Base-by-base conservation (phyloP, 106 monocot genomes). In the Platanthera zijinensis region DNA sequence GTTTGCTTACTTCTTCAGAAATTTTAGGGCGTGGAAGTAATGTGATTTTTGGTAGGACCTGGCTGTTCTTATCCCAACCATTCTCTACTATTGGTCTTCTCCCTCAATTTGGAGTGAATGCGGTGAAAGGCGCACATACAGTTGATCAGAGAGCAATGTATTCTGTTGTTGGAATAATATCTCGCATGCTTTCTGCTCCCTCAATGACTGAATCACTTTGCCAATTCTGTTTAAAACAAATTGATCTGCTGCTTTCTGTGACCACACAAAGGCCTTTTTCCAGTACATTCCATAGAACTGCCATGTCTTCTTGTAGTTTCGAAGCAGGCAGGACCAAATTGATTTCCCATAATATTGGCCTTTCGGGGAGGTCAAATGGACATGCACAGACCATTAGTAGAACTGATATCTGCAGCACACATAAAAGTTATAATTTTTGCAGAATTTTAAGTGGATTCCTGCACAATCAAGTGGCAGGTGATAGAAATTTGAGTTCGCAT, bases 231-330 rank as follows among this genome's bases (percentile, higher is more conserved):
- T n/a, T 30, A 21, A 48, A 39, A 74, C 15, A 32, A 48, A 63
- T 48, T 21, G 54, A 49, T 25, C 30, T 22, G 1, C 48, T 64
- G 46, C 19, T 67, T 12, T 18, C 74, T 17, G 66, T 69, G 48
- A 39, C 74, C 19, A 32, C 48, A 5, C 13, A 12, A 32, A 69
- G 25, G 45, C 21, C 28, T 57, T 75, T 56, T 18, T 57, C 19
- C 22, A 71, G 39, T 75, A 30, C 76, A 53, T 71, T 73, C 69
- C 79, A 66, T 56, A 76, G 76, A 73, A 79, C 56, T 48, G 61
- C 70, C 73, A 83, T 89, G 86, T 51, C 84, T 75, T 71, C 89
- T 77, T 87, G 78, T 75, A 81, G 57, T 72, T 81, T 75, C 80
- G 17, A 83, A 15, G 72, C 74, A 3, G 74, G 81, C 3, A 74